Percentiles rank a stretch among this genome's conserved stretches.
phyloP scores from a whole-genome alignment of 1,284 basidiomycete genomes.

The Earliella scabrosa region DNA sequence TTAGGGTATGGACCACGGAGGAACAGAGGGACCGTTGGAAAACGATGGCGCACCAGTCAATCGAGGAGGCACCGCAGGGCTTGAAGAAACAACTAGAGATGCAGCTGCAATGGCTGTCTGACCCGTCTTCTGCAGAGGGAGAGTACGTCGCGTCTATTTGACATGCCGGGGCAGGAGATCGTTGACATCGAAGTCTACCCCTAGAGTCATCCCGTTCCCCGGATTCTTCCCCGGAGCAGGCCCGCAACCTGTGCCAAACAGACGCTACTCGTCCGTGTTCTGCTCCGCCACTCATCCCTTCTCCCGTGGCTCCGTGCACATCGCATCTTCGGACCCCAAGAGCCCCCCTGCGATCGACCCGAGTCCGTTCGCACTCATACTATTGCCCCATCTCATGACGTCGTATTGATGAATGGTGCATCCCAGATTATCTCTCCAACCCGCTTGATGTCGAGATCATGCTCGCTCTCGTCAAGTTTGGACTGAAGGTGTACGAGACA shows the following conservation, averaged over 20 bases:
- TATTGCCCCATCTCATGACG: background rate
- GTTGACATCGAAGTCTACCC: slow-evolving; percentile 23
- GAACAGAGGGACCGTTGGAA: slow-evolving; percentile 6
- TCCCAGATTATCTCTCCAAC: slow-evolving; percentile 15
- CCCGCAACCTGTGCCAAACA: background rate
- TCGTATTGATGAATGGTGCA: background rate
- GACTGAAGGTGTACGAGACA: slow-evolving; percentile 15
- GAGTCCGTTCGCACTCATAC: slow-evolving; percentile 5
- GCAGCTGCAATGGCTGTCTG: slow-evolving; percentile 12
- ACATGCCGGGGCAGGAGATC: background rate
- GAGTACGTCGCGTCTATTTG: slow-evolving; percentile 1
- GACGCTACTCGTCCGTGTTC: slow-evolving; percentile 12
- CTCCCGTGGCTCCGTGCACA: slow-evolving; percentile 31
- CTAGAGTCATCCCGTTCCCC: slow-evolving; percentile 11
- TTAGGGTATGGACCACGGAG: background rate
- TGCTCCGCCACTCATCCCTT: slow-evolving; percentile 9
- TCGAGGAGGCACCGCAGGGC: slow-evolving; percentile 11
- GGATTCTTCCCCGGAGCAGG: slow-evolving; percentile 12
- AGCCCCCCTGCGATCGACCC: slow-evolving; percentile 50
- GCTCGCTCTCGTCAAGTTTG: slow-evolving; percentile 16
- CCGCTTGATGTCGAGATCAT: slow-evolving; percentile 23
- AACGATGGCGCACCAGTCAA: background rate
- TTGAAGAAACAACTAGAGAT: slow-evolving; percentile 10
- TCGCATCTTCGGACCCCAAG: slow-evolving; percentile 42
- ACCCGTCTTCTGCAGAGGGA: slow-evolving; percentile 7